Conservation (phyloP, 2,329 filamentous ascomycete genomes). For the Xylariaceae sp. region DNA sequence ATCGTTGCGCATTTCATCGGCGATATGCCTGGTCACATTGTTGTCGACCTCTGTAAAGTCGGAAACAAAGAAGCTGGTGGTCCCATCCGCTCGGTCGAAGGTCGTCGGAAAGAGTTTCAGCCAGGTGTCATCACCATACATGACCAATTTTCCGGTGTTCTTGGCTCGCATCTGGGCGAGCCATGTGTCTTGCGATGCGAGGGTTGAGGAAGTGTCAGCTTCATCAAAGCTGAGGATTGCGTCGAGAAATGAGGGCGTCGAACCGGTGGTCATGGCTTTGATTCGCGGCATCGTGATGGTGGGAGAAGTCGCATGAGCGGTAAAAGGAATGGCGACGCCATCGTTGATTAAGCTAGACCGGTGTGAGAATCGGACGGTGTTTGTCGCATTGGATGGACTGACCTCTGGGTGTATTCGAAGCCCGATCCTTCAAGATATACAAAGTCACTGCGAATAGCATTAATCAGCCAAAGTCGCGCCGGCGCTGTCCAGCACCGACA, state of each 20-base stretch:
- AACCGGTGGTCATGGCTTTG: conserved; percentile 95
- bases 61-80: conserved; percentile 96
- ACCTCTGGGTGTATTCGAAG: conserved; percentile 87
- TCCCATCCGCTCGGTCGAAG: conserved; percentile 85
- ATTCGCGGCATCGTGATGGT: conserved; percentile 98
- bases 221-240: conserved; percentile 96
- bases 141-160: conserved; percentile 69
- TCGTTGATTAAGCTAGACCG: conserved; percentile 68
- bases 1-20: conserved; percentile 64
- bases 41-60: conserved; percentile 98
- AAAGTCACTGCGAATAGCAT: conserved; percentile 65
- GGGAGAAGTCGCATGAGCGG: conserved; percentile 90
- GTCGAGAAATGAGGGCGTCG: conserved; percentile 96
- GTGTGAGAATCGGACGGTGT: neutral
- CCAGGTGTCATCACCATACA: conserved; percentile 99
- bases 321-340: conserved; percentile 85
- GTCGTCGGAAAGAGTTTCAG: conserved; percentile 88
- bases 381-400: conserved; percentile 24
- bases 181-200: conserved; percentile 91
- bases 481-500: conserved; percentile 1
- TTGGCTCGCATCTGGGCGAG: conserved; percentile 83
- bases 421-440: conserved; percentile 78
- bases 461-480: conserved; percentile 12
- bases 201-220: conserved; percentile 81
- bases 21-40: conserved; percentile 90